These are phyloP conservation scores for Dictyostelium intermedium DNA, from an alignment of 78 protist genomes.

Conservation along the genomic window DNA sequence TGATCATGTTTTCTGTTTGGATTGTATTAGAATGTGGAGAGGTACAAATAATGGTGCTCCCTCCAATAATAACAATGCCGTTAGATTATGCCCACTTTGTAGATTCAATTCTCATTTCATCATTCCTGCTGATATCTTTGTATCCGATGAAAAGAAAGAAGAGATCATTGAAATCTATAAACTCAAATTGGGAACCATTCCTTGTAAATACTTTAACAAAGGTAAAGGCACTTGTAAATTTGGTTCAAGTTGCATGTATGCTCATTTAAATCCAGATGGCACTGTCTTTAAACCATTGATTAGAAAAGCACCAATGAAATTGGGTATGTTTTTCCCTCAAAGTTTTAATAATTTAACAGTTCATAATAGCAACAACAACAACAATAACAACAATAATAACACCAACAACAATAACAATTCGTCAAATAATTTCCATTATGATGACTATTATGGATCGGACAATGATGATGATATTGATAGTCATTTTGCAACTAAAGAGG, in stretches of 20 bases:
- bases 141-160: conserved; percentile 44
- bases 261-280: conserved; percentile 60
- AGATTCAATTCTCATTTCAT: conserved; percentile 41
- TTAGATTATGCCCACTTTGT: conserved; percentile 69
- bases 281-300: conserved; percentile 1
- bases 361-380: not conserved
- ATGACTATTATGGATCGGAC: not conserved
- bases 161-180: conserved; percentile 59
- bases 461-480: not conserved
- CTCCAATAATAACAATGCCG: conserved; percentile 9
- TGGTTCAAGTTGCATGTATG: conserved; percentile 73
- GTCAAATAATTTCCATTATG: not conserved
- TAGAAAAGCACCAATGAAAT: conserved; percentile 38
- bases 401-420: not conserved
- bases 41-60: conserved; percentile 3
- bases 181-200: conserved; percentile 42
- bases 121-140: conserved; percentile 65
- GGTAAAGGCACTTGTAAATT: conserved; percentile 71
- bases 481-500: not conserved
- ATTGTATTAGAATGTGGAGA: conserved; percentile 76
- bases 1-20: conserved; percentile 71
- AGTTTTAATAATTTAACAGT: not conserved
- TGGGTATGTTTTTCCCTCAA: conserved; percentile 31
- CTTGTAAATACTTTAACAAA: conserved; percentile 72
- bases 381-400: not conserved